These are phyloP conservation scores for Poronia punctata DNA, from an alignment of 495 filamentous ascomycete genomes.

Conservation along the genomic window DNA sequence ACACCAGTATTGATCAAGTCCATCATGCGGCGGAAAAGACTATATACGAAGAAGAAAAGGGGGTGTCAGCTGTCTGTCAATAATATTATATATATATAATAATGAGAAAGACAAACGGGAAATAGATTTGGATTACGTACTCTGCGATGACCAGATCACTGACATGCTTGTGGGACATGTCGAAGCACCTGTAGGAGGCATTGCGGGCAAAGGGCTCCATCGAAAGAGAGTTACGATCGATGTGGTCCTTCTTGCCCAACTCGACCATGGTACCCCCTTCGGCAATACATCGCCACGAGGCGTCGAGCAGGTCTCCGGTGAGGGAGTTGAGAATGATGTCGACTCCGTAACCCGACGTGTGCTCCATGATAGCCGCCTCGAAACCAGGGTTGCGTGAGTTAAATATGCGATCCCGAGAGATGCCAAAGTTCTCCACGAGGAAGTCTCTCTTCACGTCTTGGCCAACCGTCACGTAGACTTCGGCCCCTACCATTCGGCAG, in stretches of 20 bases:
- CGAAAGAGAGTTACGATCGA: constrained; percentile 22
- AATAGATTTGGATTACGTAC: neutral
- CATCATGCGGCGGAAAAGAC: too few relatives aligned
- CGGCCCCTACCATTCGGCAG: constrained; percentile 39
- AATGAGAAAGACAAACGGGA: too few relatives aligned
- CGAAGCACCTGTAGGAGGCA: constrained; percentile 23
- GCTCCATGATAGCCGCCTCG: constrained; percentile 30
- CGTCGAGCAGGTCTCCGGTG: constrained; percentile 45
- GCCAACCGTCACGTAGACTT: constrained; percentile 49
- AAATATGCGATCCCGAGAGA: constrained; percentile 45
- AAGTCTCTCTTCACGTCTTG: constrained; percentile 36
- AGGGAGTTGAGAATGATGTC: constrained; percentile 54
- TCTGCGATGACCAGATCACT: neutral
- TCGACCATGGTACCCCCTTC: constrained; percentile 50
- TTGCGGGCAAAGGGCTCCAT: constrained; percentile 35
- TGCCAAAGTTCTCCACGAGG: constrained; percentile 37
- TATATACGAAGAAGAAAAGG: constrained; percentile 2
- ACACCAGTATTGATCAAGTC: constrained; percentile 20
- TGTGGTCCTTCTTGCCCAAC: constrained; percentile 38
- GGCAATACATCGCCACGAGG: constrained; percentile 45
- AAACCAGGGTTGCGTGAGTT: constrained; percentile 32
- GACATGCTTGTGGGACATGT: constrained; percentile 15
- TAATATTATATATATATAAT: neutral
- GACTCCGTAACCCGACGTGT: constrained; percentile 42
- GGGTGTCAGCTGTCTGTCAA: neutral